These are phyloP conservation scores for Graphilbum sp. DNA, from an alignment of 2,329 filamentous ascomycete species.

Conservation along the genomic window DNA sequence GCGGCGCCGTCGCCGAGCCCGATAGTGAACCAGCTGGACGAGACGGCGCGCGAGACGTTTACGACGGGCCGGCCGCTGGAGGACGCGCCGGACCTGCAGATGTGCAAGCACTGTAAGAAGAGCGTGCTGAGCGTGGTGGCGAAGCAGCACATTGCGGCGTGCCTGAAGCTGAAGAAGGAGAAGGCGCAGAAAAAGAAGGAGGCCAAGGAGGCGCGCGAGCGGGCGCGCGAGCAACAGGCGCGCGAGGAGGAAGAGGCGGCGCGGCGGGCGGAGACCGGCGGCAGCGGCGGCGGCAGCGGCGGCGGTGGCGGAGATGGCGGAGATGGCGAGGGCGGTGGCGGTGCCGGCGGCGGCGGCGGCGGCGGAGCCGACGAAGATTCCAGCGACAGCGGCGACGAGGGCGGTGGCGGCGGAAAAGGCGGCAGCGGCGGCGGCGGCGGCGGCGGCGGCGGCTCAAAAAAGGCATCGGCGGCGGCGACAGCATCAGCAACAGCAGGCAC, in stretches of 20 bases:
- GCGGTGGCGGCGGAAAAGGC: background rate
- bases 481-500: conserved; percentile 41
- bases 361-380: background rate
- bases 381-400: background rate
- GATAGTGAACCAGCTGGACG: conserved; percentile 54
- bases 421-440: too few species aligned
- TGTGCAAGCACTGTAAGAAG: conserved; percentile 92
- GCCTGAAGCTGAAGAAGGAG: conserved; percentile 69
- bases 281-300: background rate
- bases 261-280: conserved; percentile 29
- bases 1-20: conserved; percentile 33
- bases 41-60: conserved; percentile 63
- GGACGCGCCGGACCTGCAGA: conserved; percentile 61
- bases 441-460: too few species aligned
- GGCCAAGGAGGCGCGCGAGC: conserved; percentile 51
- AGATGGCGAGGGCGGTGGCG: conserved; percentile 4
- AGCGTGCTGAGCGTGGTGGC: conserved; percentile 61
- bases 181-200: conserved; percentile 66
- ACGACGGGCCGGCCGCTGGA: conserved; percentile 66
- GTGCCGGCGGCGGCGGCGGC: conserved; percentile 10
- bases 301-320: conserved; percentile 5
- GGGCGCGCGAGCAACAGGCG: conserved; percentile 44
- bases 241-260: conserved; percentile 39
- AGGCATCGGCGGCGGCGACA: conserved; percentile 13
- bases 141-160: conserved; percentile 66